Conservation (phyloP, 2,329 filamentous ascomycete species). For the Cryphonectria radicalis region DNA sequence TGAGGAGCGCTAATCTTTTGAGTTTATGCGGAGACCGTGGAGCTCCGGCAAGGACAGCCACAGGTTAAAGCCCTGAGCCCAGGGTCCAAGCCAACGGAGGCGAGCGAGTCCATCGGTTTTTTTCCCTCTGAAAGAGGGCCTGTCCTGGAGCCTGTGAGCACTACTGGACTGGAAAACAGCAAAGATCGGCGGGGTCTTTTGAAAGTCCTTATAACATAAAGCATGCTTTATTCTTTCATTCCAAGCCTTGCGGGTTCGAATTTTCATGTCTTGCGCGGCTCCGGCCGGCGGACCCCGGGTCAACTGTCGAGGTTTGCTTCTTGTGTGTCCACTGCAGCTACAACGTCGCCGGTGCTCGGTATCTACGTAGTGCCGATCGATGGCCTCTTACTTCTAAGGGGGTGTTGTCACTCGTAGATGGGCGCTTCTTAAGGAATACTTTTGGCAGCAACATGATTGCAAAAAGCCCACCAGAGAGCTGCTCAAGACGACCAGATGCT, state of each 20-base stretch:
- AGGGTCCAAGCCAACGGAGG: not conserved
- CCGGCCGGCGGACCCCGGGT: not conserved
- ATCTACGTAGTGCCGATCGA: not conserved
- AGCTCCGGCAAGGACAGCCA: not conserved
- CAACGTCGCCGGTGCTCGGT: not conserved
- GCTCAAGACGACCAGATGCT: not conserved
- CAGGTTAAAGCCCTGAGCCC: not conserved
- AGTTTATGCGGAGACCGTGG: not conserved
- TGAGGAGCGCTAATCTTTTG: not conserved
- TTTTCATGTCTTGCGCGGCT: not conserved
- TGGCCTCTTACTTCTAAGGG: not conserved
- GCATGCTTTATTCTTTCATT: not conserved
- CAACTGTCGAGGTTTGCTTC: not conserved
- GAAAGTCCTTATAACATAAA: no score
- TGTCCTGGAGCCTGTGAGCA: not conserved
- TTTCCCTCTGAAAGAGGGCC: not conserved
- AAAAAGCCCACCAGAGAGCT: not conserved
- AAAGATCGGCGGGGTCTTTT: no score
- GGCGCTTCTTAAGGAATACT: not conserved
- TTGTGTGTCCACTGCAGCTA: not conserved
- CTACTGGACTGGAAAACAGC: no score
- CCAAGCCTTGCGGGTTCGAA: not conserved
- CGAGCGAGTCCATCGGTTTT: not conserved
- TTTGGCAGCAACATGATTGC: not conserved
- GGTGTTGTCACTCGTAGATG: not conserved